Percentiles rank a stretch among this genome's conserved stretches.
These are phyloP conservation scores for Sclerotinia borealis DNA, from an alignment of 2,329 filamentous ascomycete species.

Conservation along the genomic window DNA sequence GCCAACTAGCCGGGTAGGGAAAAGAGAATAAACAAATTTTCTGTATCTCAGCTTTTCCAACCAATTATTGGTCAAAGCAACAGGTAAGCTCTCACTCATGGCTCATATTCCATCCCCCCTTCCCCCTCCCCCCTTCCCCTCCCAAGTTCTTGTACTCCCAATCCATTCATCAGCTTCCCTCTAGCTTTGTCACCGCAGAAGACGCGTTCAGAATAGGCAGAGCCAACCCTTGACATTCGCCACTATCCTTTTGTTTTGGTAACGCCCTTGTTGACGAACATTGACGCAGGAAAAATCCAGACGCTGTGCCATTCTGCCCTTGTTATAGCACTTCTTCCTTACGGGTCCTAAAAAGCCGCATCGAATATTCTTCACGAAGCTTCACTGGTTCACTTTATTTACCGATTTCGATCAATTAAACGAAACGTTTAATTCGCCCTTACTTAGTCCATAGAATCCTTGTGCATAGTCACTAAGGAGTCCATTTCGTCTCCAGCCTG, in stretches of 20 bases:
- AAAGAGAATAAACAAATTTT: background rate
- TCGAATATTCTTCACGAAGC: conserved; percentile 1
- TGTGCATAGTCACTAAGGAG: conserved; percentile 13
- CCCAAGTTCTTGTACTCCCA: background rate
- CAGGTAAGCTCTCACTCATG: background rate
- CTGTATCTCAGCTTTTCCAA: background rate
- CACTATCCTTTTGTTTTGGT: conserved; percentile 1
- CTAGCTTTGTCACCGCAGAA: conserved; percentile 6
- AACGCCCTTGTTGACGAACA: conserved; percentile 13
- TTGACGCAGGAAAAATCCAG: conserved; percentile 10
- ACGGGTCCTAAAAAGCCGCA: conserved; percentile 12
- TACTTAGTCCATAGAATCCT: conserved; percentile 13
- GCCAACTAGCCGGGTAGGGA: conserved; percentile 10
- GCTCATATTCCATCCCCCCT: background rate
- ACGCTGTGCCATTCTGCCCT: conserved; percentile 14
- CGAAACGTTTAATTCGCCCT: conserved; percentile 11
- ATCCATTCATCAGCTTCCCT: conserved; percentile 7
- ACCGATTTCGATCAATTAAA: conserved; percentile 12
- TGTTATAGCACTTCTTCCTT: conserved; percentile 9
- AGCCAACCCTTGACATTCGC: conserved; percentile 6
- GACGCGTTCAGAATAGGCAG: conserved; percentile 11
- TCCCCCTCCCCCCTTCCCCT: background rate
- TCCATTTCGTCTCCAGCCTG: conserved; percentile 15
- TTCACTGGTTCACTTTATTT: conserved; percentile 12
- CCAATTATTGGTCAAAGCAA: conserved; percentile 2